phyloP scores from a whole-genome alignment of 257 asterid genomes.

The Plantago elongata region DNA sequence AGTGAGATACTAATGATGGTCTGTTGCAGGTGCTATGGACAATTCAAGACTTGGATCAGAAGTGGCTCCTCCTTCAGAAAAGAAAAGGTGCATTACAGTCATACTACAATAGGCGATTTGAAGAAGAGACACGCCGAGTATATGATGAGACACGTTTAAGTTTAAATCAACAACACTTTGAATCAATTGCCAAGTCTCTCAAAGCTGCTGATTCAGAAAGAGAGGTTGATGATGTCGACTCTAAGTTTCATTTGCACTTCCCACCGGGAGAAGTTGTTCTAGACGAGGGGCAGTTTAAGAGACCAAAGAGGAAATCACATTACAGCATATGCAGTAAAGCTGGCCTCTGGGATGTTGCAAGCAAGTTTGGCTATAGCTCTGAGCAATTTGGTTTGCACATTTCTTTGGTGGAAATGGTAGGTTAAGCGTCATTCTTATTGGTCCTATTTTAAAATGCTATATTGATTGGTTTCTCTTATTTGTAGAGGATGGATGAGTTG shows the following conservation, averaged over 20 bases:
- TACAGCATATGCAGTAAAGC: slow-evolving; percentile 63
- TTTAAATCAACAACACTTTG: slow-evolving; percentile 68
- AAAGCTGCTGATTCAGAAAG: slow-evolving; percentile 82
- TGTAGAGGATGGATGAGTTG: slow-evolving; percentile 80
- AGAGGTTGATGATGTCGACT: slow-evolving; percentile 91
- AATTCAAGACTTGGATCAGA: slow-evolving; percentile 82
- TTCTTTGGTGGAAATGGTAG: slow-evolving; percentile 71
- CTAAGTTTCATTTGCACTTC: slow-evolving; percentile 81
- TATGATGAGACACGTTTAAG: slow-evolving; percentile 68
- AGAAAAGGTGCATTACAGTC: slow-evolving; percentile 74
- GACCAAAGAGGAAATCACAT: slow-evolving; percentile 88
- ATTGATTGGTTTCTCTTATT: slow-evolving; percentile 18
- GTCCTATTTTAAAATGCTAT: slow-evolving; percentile 11
- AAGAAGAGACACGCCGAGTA: slow-evolving; percentile 72
- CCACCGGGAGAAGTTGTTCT: slow-evolving; percentile 56
- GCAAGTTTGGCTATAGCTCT: slow-evolving; percentile 90
- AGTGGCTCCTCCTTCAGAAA: slow-evolving; percentile 95
- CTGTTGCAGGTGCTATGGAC: slow-evolving; percentile 87
- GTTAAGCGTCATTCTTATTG: slow-evolving; percentile 19
- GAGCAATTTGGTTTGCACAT: slow-evolving; percentile 91
- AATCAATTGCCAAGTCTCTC: slow-evolving; percentile 68
- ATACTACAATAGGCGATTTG: slow-evolving; percentile 68
- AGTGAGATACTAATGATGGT: slow-evolving; percentile 18
- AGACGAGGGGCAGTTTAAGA: slow-evolving; percentile 87
- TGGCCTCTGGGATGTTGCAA: slow-evolving; percentile 90